These are phyloP conservation scores for Malus domestica DNA, from an alignment of 306 rosid genomes.

Conservation along the genomic window ASM211411v1 NC_041803.1:4300501-4301000, in stretches of 20 bases:
- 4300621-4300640: background rate
- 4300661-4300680: background rate
- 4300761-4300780: background rate
- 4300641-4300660: background rate
- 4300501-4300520: constrained; percentile 70
- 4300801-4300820: background rate
- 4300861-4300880: background rate
- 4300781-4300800: background rate
- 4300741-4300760: background rate
- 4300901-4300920: too few species aligned
- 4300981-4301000: too few species aligned
- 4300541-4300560: constrained; percentile 25
- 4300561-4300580: background rate
- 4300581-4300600: background rate
- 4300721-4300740: background rate
- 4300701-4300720: background rate
- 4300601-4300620: background rate
- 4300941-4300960: too few species aligned
- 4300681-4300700: background rate
- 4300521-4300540: constrained; percentile 46
- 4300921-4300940: too few species aligned
- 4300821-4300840: too few species aligned
- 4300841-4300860: background rate
- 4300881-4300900: background rate
- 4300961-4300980: rapidly evolving